Percentiles rank a stretch among this genome's conserved stretches.
Evolutionary conservation across 1,139 yeast genomes (phyloP).

Genomic region (Taphrina deformans): DNA sequence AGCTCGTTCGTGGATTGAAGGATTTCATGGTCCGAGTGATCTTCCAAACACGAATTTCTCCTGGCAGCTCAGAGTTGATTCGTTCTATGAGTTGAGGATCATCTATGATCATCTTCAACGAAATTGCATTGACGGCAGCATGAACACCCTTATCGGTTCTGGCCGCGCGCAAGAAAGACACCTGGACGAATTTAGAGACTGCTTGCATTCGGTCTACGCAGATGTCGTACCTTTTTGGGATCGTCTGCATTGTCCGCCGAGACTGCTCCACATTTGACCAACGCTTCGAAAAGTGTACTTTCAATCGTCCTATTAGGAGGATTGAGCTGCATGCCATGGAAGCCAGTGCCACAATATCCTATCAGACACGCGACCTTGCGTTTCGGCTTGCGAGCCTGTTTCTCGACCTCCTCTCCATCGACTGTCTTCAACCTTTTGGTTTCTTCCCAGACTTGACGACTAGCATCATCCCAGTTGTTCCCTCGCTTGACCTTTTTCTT

Average conservation of each 20-base stretch:
- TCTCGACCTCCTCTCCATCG: background rate
- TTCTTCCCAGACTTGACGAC: conserved; percentile 17
- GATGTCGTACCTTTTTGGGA: conserved; percentile 58
- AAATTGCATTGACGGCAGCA: conserved; percentile 94
- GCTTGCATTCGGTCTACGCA: background rate
- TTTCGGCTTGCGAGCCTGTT: conserved; percentile 67
- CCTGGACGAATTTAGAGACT: conserved; percentile 41
- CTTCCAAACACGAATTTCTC: conserved; percentile 89
- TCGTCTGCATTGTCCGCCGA: conserved; percentile 87
- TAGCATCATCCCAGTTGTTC: conserved; percentile 19
- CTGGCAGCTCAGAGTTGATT: conserved; percentile 76
- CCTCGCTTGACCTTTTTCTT: background rate
- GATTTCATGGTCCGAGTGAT: conserved; percentile 83
- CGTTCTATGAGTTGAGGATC: conserved; percentile 73
- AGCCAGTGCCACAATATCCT: conserved; percentile 98
- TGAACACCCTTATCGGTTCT: conserved; percentile 98
- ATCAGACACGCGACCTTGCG: conserved; percentile 86
- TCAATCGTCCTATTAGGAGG: conserved; percentile 87
- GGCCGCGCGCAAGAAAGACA: conserved; percentile 93
- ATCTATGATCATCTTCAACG: conserved; percentile 83
- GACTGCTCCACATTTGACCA: conserved; percentile 85
- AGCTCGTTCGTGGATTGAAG: conserved; percentile 92
- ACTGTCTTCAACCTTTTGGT: conserved; percentile 1
- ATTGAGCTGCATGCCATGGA: conserved; percentile 92
- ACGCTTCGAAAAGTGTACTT: conserved; percentile 81